Evolutionary conservation across 2,329 filamentous ascomycete genomes (phyloP).

Genomic region (Microsporum canis): DNA sequence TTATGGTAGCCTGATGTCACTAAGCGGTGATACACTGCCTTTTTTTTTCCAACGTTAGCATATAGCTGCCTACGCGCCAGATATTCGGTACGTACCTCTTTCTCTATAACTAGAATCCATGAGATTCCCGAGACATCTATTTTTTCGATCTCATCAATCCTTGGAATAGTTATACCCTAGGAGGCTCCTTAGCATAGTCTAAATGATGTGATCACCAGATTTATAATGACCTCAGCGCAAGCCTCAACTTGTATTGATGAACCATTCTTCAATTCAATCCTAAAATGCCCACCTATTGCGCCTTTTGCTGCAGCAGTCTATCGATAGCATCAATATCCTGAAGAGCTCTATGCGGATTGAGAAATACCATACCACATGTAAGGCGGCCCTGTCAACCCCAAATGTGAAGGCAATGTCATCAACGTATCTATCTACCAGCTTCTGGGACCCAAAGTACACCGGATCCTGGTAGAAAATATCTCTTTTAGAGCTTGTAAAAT

Average conservation of each 20-base stretch:
- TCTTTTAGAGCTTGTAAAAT: constrained; percentile 47
- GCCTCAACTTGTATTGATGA: constrained; percentile 31
- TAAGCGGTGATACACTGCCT: constrained; percentile 52
- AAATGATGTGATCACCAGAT: constrained; percentile 11
- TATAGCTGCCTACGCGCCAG: neutral
- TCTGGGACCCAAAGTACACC: constrained; percentile 46
- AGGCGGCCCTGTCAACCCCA: constrained; percentile 40
- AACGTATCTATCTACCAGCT: constrained; percentile 46
- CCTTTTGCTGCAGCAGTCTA: constrained; percentile 37
- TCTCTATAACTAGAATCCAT: constrained; percentile 54
- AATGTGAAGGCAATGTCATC: constrained; percentile 53
- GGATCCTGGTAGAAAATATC: constrained; percentile 56
- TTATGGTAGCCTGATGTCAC: constrained; percentile 39
- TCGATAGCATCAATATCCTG: neutral
- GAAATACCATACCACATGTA: constrained; percentile 44
- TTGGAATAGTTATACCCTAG: constrained; percentile 45
- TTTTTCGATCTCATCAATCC: constrained; percentile 33
- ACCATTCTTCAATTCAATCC: constrained; percentile 17
- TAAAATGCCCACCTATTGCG: constrained; percentile 29
- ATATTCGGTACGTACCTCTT: constrained; percentile 39
- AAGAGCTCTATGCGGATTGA: neutral
- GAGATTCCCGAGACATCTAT: constrained; percentile 36
- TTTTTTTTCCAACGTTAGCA: neutral
- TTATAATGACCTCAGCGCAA: constrained; percentile 19
- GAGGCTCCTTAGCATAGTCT: constrained; percentile 18